A percentile compares a stretch with the other conserved stretches of the same genome.
phyloP scores from a whole-genome alignment of 192 early-diverging fungal species.

The Podila epigama region DNA sequence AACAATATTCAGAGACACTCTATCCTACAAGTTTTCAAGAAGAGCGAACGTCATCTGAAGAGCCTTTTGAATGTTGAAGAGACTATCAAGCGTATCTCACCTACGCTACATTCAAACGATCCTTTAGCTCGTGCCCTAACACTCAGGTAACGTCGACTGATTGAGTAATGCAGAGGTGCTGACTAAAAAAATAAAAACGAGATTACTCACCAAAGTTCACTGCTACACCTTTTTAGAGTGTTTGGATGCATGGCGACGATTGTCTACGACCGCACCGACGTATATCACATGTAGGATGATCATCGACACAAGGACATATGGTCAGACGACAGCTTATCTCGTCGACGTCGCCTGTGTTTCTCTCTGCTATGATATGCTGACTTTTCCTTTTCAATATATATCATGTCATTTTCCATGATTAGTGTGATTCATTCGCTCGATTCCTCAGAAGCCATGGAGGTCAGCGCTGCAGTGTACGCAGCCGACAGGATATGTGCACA shows the following conservation, averaged over 20 bases:
- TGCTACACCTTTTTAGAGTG: slow-evolving; percentile 22
- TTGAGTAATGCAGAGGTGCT: neutral
- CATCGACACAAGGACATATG: too few species aligned
- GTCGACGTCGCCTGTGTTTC: neutral
- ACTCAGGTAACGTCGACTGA: slow-evolving; percentile 46
- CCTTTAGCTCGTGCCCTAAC: slow-evolving; percentile 55
- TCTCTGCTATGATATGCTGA: neutral
- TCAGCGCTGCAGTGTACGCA: slow-evolving; percentile 55
- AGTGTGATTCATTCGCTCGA: slow-evolving; percentile 53
- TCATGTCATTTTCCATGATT: neutral
- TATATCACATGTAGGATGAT: slow-evolving; percentile 53
- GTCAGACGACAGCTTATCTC: neutral
- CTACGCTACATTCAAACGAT: slow-evolving; percentile 53
- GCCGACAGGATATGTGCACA: slow-evolving; percentile 55
- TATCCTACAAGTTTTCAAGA: slow-evolving; percentile 55
- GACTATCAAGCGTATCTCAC: slow-evolving; percentile 49
- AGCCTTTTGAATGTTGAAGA: slow-evolving; percentile 58
- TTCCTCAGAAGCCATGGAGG: slow-evolving; percentile 53
- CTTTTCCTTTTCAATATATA: neutral
- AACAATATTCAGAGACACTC: slow-evolving; percentile 54
- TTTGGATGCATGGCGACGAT: slow-evolving; percentile 57
- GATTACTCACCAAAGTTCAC: neutral
- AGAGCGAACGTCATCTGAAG: slow-evolving; percentile 52
- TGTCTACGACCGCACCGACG: slow-evolving; percentile 51
- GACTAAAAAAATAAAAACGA: neutral